Evolutionary conservation across 1,139 yeast species (phyloP).

Genomic region (Suhomyces atakaporum): DNA sequence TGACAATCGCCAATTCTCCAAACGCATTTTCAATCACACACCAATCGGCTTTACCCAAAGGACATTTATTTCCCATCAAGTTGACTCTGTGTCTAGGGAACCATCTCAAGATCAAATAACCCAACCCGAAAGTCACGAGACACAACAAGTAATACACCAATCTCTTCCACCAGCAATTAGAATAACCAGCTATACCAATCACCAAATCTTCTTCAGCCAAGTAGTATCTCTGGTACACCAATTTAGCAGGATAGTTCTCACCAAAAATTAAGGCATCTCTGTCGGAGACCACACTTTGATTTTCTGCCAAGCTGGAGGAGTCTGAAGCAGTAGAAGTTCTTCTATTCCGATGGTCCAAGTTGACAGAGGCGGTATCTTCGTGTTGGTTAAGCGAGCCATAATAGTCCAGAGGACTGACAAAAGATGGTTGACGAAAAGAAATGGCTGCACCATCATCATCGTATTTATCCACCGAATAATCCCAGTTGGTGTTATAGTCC

Average conservation of each 20-base stretch:
- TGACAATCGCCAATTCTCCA: slow-evolving; percentile 73
- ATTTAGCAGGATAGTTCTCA: slow-evolving; percentile 43
- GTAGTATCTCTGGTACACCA: slow-evolving; percentile 75
- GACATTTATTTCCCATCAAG: slow-evolving; percentile 63
- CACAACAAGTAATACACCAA: slow-evolving; percentile 57
- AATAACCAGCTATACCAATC: slow-evolving; percentile 90
- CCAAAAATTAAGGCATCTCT: slow-evolving; percentile 42
- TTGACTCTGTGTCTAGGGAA: slow-evolving; percentile 72
- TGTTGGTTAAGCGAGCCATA: slow-evolving; percentile 38
- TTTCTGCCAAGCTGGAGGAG: slow-evolving; percentile 18
- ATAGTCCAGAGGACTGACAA: slow-evolving; percentile 17
- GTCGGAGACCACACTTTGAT: slow-evolving; percentile 16
- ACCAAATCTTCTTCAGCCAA: slow-evolving; percentile 95
- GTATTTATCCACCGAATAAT: slow-evolving; percentile 49
- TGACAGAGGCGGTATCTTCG: slow-evolving; percentile 12
- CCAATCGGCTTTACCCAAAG: slow-evolving; percentile 87
- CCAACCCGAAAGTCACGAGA: slow-evolving; percentile 64
- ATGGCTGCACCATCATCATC: slow-evolving; percentile 21
- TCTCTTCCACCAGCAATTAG: slow-evolving; percentile 49
- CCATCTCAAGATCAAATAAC: slow-evolving; percentile 80
- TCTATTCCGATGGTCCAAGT: slow-evolving; percentile 33
- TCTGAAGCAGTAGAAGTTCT: slow-evolving; percentile 31
- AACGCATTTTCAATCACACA: slow-evolving; percentile 90
- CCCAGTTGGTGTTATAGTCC: slow-evolving; percentile 75
- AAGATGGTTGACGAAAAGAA: slow-evolving; percentile 3